Evolutionary conservation across 177 flowering plant species (phyloP).

Genomic region (Telopea speciosissima): DNA sequence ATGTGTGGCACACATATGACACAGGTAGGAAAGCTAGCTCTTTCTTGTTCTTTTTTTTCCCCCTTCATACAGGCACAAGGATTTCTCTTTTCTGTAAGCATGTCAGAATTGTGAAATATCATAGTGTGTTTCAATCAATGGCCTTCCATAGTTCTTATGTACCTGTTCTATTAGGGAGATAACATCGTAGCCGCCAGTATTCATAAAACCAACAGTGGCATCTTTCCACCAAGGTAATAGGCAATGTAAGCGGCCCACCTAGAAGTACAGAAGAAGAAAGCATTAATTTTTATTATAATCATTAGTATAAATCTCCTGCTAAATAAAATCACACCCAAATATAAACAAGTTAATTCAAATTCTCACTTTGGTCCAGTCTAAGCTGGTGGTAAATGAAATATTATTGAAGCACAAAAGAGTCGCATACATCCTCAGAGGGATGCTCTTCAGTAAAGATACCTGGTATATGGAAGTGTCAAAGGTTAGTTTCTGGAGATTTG

Average conservation of each 20-base stretch:
- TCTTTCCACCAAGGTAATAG: constrained; percentile 93
- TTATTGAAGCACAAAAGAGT: constrained; percentile 45
- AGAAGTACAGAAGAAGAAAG: constrained; percentile 7
- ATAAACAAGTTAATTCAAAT: background rate
- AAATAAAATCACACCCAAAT: background rate
- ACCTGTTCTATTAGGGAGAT: constrained; percentile 50
- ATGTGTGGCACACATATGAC: background rate
- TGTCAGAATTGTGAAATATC: too few relatives aligned
- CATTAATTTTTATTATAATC: background rate
- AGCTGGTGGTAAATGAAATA: constrained; percentile 40
- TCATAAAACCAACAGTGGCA: constrained; percentile 79
- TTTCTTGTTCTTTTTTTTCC: background rate
- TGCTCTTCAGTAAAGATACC: constrained; percentile 75
- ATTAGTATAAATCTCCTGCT: background rate
- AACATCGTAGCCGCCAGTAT: constrained; percentile 85
- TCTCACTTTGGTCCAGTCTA: constrained; percentile 69
- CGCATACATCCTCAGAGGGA: constrained; percentile 66
- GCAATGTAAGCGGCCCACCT: constrained; percentile 93
- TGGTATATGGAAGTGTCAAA: constrained; percentile 21
- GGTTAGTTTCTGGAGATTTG: background rate
- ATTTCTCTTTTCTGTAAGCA: background rate
- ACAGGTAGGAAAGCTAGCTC: background rate
- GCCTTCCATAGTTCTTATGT: background rate
- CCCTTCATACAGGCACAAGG: background rate
- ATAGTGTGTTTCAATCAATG: background rate